Evolutionary conservation across 2,329 filamentous ascomycete genomes (phyloP).

Genomic region (Bipolaris oryzae): DNA sequence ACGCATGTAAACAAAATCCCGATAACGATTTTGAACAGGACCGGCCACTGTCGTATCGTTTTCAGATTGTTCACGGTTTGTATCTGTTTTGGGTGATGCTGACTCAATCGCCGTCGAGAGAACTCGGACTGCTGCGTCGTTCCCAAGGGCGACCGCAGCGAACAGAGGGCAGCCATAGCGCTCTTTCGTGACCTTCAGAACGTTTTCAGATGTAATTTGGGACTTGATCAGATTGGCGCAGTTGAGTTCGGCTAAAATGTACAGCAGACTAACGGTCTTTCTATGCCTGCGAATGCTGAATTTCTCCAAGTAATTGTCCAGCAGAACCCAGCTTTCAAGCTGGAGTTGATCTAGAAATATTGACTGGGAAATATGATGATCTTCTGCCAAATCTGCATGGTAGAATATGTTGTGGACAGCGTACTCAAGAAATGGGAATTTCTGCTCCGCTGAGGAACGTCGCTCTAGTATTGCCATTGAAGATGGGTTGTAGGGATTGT

Average conservation of each 20-base stretch:
- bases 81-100: not conserved
- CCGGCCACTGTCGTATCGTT: too few species aligned
- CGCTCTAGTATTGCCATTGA: conserved; percentile 1
- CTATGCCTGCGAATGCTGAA: not conserved
- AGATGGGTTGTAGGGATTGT: conserved; percentile 9
- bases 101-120: not conserved
- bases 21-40: not conserved
- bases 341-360: not conserved
- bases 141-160: not conserved
- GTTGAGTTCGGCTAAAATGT: not conserved
- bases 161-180: conserved; percentile 1
- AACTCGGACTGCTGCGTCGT: not conserved
- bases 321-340: not conserved
- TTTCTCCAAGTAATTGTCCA: not conserved
- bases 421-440: conserved; percentile 57
- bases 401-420: conserved; percentile 31
- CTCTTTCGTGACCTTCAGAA: not conserved
- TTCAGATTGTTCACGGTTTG: not conserved
- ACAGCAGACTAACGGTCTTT: not conserved
- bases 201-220: not conserved
- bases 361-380: not conserved
- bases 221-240: not conserved
- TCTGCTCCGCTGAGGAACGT: conserved; percentile 12
- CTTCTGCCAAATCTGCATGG: not conserved
- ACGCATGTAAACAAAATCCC: too few species aligned